Base-by-base conservation (phyloP, 352 stramenopile genomes). In the Pythium dissotocum region DNA sequence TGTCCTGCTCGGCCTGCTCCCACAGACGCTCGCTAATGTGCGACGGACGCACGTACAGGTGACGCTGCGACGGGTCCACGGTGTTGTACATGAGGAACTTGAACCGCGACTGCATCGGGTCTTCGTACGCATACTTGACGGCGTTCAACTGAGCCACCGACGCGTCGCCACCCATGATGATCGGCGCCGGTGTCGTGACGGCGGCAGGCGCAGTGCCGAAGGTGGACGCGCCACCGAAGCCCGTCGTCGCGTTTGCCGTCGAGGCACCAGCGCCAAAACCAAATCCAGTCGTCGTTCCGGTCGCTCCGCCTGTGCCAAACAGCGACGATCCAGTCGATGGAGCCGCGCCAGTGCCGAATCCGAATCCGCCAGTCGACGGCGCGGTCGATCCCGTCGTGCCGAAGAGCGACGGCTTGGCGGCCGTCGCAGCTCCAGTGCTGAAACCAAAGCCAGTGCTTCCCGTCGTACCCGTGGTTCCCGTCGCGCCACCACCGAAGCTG, bases 21-120 rank as follows among this genome's bases (percentile, higher is more conserved):
- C 88, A 96, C 67, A 89, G 67, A 14, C 85, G 84, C 65, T 96
- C 88, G 61, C 88, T 94, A 55, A 96, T 91, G 69, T 93, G 75
- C 32, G 82, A 63, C n/a, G 88, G 88, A 24, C 87, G 83, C 26
- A 76, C 77, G 64, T 96, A 96, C 63, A 96, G 58, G 48, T 94
- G 87, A 4, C 87, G 76, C 63, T 93, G 85, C 38, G 83, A 88
- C 28, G 88, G 87, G 60, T 96, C 88, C 4, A 96, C 87, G 18
- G 85, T 87, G 70, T 96, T 96, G 78, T 96, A 96, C 77, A 96
- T 88, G 35, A 96, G 73, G 58, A 94, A 93, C 67, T 96, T 96
- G 77, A 96, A 96, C 1, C 88, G 85, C 28, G 88, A 96, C 74
- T 95, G 88, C 52, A 77, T 77, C 1, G 83, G 85, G 63, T 96